Conservation (phyloP, 192 early-diverging fungal genomes). For the Geranomyces variabilis region DNA sequence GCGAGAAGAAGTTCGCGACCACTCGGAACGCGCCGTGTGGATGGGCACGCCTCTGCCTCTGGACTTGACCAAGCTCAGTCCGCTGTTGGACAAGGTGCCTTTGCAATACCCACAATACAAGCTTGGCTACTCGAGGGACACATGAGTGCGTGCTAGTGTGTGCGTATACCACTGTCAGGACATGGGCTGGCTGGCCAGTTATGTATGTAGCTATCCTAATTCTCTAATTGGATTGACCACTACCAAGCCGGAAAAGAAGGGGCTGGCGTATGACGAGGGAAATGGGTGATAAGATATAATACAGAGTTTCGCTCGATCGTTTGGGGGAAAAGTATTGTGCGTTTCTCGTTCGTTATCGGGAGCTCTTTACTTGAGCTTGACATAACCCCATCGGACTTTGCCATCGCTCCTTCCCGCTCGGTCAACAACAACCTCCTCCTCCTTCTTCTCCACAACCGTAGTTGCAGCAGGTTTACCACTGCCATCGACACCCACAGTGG, state of each 20-base stretch:
- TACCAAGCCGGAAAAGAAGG: too few species aligned
- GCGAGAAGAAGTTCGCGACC: conserved; percentile 52
- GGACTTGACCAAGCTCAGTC: conserved; percentile 40
- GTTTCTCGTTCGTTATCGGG: too few species aligned
- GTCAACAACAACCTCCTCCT: neutral
- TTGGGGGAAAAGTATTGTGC: too few species aligned
- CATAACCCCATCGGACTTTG: conserved; percentile 4
- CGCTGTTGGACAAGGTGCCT: conserved; percentile 46
- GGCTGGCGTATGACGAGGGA: too few species aligned
- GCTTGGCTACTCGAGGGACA: conserved; percentile 55
- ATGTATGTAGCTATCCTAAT: too few species aligned
- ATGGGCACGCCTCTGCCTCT: conserved; percentile 61
- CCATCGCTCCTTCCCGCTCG: neutral
- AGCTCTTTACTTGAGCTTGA: neutral
- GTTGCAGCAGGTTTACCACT: neutral
- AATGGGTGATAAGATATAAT: too few species aligned
- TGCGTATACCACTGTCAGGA: too few species aligned
- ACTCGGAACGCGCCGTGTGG: conserved; percentile 60
- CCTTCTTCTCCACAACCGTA: neutral
- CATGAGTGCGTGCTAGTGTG: neutral
- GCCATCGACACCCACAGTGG: neutral
- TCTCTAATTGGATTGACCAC: too few species aligned
- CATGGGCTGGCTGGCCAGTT: too few species aligned
- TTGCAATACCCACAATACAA: conserved; percentile 65
- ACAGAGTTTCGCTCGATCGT: too few species aligned